These are phyloP conservation scores for Physcomitrium patens DNA, from an alignment of 225 moss, liverwort and hornwort genomes.

Conservation along the genomic window DNA sequence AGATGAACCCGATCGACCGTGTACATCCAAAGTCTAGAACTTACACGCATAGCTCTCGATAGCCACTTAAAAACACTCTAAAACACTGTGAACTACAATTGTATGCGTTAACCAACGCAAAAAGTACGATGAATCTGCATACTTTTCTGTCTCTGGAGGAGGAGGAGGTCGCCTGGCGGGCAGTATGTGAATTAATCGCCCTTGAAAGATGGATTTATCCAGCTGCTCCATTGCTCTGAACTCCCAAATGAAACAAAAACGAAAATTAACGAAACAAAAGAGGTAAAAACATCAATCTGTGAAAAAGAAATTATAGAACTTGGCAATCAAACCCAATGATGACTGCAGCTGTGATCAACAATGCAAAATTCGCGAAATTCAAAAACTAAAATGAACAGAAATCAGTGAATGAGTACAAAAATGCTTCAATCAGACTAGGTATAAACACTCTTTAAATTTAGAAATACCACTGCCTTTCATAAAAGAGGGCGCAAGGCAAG, in stretches of 20 bases:
- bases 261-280: neutral
- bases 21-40: constrained; percentile 17
- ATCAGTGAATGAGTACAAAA: neutral
- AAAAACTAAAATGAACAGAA: neutral
- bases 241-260: constrained; percentile 1
- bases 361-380: neutral
- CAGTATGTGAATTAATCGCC: constrained; percentile 84
- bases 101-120: neutral
- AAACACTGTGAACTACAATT: neutral
- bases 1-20: constrained; percentile 11
- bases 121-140: constrained; percentile 33
- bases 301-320: no score
- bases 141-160: constrained; percentile 71
- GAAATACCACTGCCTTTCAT: neutral
- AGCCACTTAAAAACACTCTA: constrained; percentile 14
- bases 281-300: neutral
- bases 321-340: no score
- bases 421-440: neutral
- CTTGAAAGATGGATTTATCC: constrained; percentile 93
- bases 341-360: neutral
- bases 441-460: neutral
- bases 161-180: constrained; percentile 82
- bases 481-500: neutral
- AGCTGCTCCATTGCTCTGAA: constrained; percentile 86
- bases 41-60: neutral